phyloP scores from a whole-genome alignment of 495 filamentous ascomycete species.

The Rostrohypoxylon terebratum region DNA sequence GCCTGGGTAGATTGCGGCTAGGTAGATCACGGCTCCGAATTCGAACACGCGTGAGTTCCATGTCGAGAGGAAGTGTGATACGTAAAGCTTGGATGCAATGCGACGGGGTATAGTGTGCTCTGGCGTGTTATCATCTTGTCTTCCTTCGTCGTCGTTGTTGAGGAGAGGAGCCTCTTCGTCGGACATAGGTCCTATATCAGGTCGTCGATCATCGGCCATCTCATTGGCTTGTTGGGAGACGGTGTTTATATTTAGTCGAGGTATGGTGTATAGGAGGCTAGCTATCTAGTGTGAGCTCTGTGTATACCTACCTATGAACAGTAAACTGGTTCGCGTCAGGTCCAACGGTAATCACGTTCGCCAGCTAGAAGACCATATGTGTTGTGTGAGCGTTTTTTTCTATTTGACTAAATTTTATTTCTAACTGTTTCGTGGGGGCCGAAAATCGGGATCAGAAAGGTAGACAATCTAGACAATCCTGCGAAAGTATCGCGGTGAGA shows the following conservation, averaged over 20 bases:
- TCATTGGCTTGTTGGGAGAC: background rate
- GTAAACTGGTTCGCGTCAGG: background rate
- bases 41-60: constrained; percentile 10
- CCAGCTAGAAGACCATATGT: background rate
- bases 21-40: constrained; percentile 6
- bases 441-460: background rate
- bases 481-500: background rate
- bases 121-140: background rate
- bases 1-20: background rate
- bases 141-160: no score
- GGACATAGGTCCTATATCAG: background rate
- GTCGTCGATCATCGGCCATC: background rate
- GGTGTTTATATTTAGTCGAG: background rate
- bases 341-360: background rate
- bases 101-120: background rate
- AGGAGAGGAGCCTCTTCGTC: constrained; percentile 3
- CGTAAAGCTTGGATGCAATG: background rate
- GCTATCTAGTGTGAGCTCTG: background rate
- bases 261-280: background rate
- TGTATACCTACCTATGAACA: background rate
- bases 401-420: background rate
- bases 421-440: background rate
- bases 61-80: constrained; percentile 5
- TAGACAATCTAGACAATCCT: background rate
- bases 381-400: background rate